These are phyloP conservation scores for Mortierella sp. DNA, from an alignment of 371 early-diverging fungal species.

Conservation along the genomic window DNA sequence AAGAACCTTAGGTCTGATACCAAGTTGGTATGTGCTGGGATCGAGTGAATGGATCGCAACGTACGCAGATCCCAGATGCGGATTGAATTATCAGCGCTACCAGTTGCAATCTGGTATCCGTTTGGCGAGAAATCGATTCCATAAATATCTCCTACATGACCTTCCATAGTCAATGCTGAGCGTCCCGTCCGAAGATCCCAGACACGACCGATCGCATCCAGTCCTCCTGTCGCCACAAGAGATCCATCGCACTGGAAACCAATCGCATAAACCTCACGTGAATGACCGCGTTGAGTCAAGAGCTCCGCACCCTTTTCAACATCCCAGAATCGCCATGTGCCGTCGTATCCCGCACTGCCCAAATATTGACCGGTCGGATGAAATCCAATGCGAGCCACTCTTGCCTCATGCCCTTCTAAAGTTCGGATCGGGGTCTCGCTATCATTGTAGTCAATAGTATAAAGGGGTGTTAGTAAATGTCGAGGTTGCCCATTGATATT, in stretches of 20 bases:
- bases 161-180: slow-evolving; percentile 87
- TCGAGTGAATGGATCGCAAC: slow-evolving; percentile 78
- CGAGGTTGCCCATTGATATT: background rate
- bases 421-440: slow-evolving; percentile 82
- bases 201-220: slow-evolving; percentile 90
- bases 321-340: slow-evolving; percentile 97
- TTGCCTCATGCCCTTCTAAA: slow-evolving; percentile 83
- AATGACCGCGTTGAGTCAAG: slow-evolving; percentile 93
- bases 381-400: slow-evolving; percentile 89
- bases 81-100: slow-evolving; percentile 86
- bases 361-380: slow-evolving; percentile 92
- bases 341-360: slow-evolving; percentile 91
- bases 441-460: slow-evolving; percentile 7
- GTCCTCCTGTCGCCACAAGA: slow-evolving; percentile 89
- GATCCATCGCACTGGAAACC: slow-evolving; percentile 94
- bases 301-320: slow-evolving; percentile 78
- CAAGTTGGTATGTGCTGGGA: slow-evolving; percentile 93
- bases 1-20: slow-evolving; percentile 88
- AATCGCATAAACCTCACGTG: slow-evolving; percentile 90
- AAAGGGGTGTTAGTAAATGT: slow-evolving; percentile 8
- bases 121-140: slow-evolving; percentile 93
- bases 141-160: slow-evolving; percentile 91
- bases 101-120: slow-evolving; percentile 81
- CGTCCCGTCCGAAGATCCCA: slow-evolving; percentile 97
- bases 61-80: slow-evolving; percentile 93